Conservation (phyloP, 73 alveolate species). For the Tetrahymena malaccensis region DNA sequence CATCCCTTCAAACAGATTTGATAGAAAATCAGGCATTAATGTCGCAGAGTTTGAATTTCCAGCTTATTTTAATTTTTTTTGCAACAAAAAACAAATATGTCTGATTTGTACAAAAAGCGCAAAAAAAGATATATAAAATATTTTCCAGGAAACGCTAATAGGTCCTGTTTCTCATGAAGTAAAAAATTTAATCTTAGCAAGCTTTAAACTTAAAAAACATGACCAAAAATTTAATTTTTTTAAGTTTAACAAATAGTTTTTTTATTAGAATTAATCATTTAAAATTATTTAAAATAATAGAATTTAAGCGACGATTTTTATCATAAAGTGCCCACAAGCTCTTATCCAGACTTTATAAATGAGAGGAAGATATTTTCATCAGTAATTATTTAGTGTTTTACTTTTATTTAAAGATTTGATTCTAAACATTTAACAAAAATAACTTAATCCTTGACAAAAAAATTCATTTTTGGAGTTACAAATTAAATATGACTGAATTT, state of each 20-base stretch:
- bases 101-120: constrained; percentile 12
- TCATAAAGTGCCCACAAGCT: not conserved
- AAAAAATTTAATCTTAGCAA: not conserved
- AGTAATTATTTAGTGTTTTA: not conserved
- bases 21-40: constrained; percentile 14
- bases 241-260: too few species aligned
- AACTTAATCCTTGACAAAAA: too few species aligned
- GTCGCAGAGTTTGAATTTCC: constrained; percentile 43
- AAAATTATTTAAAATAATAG: not conserved
- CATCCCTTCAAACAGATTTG: constrained; percentile 15
- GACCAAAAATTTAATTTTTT: too few species aligned
- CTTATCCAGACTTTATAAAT: constrained; percentile 1
- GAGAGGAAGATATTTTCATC: constrained; percentile 12
- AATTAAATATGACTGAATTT: not conserved
- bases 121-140: constrained; percentile 8
- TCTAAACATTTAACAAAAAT: too few species aligned
- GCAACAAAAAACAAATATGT: constrained; percentile 1
- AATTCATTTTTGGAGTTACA: not conserved
- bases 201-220: too few species aligned
- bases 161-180: constrained; percentile 16
- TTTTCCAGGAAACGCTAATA: constrained; percentile 17
- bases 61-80: constrained; percentile 31
- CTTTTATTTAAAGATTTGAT: not conserved
- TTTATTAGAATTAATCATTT: too few species aligned
- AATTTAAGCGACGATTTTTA: constrained; percentile 9